Conservation (phyloP, 2,329 filamentous ascomycete genomes). For the Fusarium palustre region DNA sequence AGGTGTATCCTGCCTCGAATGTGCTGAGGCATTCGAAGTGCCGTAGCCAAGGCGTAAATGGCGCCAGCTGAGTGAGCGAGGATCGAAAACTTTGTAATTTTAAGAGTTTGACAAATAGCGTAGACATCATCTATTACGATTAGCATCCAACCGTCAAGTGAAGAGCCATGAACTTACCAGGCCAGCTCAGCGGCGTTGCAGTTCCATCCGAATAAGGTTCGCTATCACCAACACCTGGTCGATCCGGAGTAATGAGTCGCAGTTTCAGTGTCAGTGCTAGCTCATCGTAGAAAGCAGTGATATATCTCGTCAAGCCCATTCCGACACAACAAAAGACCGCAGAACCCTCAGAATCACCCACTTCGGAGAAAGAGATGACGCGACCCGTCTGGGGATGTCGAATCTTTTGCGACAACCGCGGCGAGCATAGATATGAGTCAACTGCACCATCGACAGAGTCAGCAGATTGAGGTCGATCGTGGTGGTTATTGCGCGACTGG, state of each 20-base stretch:
- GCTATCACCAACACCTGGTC: conserved; percentile 93
- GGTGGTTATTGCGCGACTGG: conserved; percentile 63
- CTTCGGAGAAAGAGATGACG: conserved; percentile 94
- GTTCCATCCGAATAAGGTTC: conserved; percentile 85
- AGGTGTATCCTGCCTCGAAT: conserved; percentile 95
- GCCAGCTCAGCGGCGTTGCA: conserved; percentile 91
- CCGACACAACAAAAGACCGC: conserved; percentile 97
- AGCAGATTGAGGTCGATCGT: conserved; percentile 80
- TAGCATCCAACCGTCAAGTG: background rate
- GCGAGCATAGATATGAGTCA: conserved; percentile 83
- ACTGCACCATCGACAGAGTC: conserved; percentile 93
- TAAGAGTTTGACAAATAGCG: conserved; percentile 89
- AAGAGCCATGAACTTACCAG: conserved; percentile 68
- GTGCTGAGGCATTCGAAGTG: conserved; percentile 93
- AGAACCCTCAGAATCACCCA: conserved; percentile 90
- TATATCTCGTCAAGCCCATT: conserved; percentile 95
- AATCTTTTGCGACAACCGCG: conserved; percentile 88
- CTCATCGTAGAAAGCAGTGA: conserved; percentile 98
- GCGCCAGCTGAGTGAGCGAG: conserved; percentile 96
- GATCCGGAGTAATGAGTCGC: conserved; percentile 91
- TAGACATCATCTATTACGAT: conserved; percentile 77
- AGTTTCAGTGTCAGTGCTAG: conserved; percentile 88
- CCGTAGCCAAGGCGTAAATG: conserved; percentile 97
- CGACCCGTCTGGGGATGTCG: conserved; percentile 86
- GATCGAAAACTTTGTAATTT: conserved; percentile 95